Base-by-base conservation (phyloP, 2,329 filamentous ascomycete species). In the Fusarium sp. region DNA sequence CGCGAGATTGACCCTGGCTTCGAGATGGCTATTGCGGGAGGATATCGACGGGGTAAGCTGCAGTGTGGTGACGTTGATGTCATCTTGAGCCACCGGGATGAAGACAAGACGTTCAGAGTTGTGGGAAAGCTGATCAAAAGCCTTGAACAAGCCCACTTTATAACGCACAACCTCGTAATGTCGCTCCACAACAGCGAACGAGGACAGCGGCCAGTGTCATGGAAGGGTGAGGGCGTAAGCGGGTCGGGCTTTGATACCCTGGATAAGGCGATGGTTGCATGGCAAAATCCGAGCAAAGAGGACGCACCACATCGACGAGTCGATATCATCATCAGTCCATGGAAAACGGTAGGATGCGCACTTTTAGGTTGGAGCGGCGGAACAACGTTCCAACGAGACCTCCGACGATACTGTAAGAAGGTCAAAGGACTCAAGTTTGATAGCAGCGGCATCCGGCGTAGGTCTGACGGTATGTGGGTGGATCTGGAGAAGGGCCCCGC, bases 181-280 rank as follows among this genome's bases (percentile, higher is more conserved):
- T 92, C 91, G 67, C 88, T 90, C 6, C 90, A 88, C 55, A 93
- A 91, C 73, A 94, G 92, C 12, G 88, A 93, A 62, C 89, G 95
- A 29, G 92, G 90, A 5, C 95, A 98, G 77, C 80, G 77, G 24
- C 85, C 90, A 1, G 81, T 90, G 8, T 80, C 82, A 20, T 91
- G 87, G 87, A 88, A 87, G 70, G 87, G 87, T 0, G 79, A 79
- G 35, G 78, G 72, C 24, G 62, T 56, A 3, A 68, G 62, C 14
- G 87, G 88, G 0, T 84, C 87, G 24, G 93, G 94, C 1, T 98
- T 98, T 74, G 95, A 98, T 79, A 94, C 91, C 0, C 87, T 98
- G 1, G 95, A 98, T 81, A 98, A 98, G 81, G 95, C 95, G 0
- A 84, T 98, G 61, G 93, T 98, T 1, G 94, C 98, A 0, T 98